A percentile compares a stretch with the other conserved stretches of the same genome.
phyloP scores from a whole-genome alignment of 129 eudicot genomes.

The Helichrysum umbraculigerum region DNA sequence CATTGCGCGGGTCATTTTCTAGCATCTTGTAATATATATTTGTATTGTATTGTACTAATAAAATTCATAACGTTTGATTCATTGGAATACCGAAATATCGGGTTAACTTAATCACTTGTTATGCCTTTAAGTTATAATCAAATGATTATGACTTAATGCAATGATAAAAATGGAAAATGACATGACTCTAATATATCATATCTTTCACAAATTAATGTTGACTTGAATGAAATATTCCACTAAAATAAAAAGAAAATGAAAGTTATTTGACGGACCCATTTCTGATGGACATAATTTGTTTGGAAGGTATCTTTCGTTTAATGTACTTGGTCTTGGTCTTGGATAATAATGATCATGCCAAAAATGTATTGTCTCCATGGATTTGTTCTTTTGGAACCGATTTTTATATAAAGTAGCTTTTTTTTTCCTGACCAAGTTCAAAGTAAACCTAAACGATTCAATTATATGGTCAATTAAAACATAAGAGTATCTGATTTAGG shows the following conservation, averaged over 20 bases:
- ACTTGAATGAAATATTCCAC: constrained; percentile 35
- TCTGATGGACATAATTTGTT: constrained; percentile 24
- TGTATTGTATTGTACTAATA: too few relatives aligned
- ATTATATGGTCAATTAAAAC: not conserved
- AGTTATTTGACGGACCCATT: constrained; percentile 16
- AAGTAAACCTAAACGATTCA: not conserved
- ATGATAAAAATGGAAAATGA: constrained; percentile 14
- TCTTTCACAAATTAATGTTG: constrained; percentile 31
- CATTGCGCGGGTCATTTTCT: too few relatives aligned
- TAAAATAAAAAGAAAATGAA: constrained; percentile 9
- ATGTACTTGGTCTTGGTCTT: constrained; percentile 2
- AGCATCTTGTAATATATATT: too few relatives aligned
- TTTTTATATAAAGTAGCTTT: not conserved
- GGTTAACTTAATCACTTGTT: not conserved
- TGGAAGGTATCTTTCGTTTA: constrained; percentile 6
- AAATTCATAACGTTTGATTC: not conserved
- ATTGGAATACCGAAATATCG: not conserved
- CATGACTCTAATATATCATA: constrained; percentile 20
- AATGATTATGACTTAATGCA: constrained; percentile 22
- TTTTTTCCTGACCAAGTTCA: not conserved
- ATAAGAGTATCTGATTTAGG: too few relatives aligned
- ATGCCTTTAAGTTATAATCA: not conserved
- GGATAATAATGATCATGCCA: constrained; percentile 1
- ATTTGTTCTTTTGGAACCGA: constrained; percentile 9
- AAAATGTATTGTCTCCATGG: not conserved